Conservation (phyloP, 306 rosid species). For the Argentina anserina region DNA sequence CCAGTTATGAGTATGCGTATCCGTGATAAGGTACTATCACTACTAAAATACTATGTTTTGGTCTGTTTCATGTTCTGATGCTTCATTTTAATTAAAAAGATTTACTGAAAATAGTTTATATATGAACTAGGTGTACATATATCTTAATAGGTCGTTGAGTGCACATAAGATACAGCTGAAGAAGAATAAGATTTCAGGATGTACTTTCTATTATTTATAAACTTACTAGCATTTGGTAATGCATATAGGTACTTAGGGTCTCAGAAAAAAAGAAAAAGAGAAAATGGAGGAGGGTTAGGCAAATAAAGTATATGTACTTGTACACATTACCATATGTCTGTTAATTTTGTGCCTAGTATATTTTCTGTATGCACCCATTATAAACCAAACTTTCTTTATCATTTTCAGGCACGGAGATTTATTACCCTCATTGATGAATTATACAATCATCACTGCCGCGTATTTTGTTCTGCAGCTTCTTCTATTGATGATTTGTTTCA, state of each 20-base stretch:
- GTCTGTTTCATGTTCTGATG: not conserved
- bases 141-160: not conserved
- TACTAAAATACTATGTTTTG: not conserved
- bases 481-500: constrained; percentile 87
- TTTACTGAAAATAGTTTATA: not conserved
- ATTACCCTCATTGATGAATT: constrained; percentile 90
- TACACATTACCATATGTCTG: not conserved
- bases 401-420: constrained; percentile 79
- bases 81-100: not conserved
- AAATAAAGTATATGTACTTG: not conserved
- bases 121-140: not conserved
- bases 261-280: not conserved
- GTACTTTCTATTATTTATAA: not conserved
- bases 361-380: constrained; percentile 5
- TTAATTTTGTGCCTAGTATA: not conserved
- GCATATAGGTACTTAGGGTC: not conserved
- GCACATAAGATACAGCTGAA: not conserved
- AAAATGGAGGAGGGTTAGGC: not conserved
- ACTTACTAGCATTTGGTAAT: not conserved
- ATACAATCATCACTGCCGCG: constrained; percentile 85
- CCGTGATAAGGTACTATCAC: constrained; percentile 70
- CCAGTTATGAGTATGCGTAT: constrained; percentile 93
- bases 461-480: constrained; percentile 76
- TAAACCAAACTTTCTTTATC: constrained; percentile 1
- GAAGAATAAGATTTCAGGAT: not conserved